A percentile compares a stretch with the other conserved stretches of the same genome.
Evolutionary conservation across 1,284 basidiomycete genomes (phyloP).

Genomic region (Ustilago nuda): DNA sequence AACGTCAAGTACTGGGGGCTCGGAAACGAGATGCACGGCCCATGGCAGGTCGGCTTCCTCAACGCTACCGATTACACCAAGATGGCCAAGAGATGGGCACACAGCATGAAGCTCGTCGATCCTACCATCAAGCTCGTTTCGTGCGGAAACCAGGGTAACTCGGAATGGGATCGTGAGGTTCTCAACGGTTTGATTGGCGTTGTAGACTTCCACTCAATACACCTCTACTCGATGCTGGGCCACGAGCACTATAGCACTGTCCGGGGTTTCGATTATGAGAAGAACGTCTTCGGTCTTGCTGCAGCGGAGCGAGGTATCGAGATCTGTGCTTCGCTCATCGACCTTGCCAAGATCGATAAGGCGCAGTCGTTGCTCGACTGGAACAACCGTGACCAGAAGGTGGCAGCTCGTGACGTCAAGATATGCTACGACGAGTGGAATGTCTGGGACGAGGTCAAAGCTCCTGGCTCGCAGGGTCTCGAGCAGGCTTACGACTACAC

Average conservation of each 20-base stretch:
- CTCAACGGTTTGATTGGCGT: slow-evolving; percentile 69
- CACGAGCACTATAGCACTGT: slow-evolving; percentile 52
- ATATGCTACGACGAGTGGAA: slow-evolving; percentile 76
- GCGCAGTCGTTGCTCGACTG: slow-evolving; percentile 37
- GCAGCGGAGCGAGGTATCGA: slow-evolving; percentile 71
- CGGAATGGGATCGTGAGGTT: slow-evolving; percentile 70
- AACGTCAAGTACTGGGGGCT: slow-evolving; percentile 72
- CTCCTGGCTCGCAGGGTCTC: slow-evolving; percentile 72
- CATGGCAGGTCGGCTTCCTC: slow-evolving; percentile 78
- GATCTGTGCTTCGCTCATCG: slow-evolving; percentile 70
- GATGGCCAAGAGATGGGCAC: slow-evolving; percentile 76
- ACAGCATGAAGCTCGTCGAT: slow-evolving; percentile 76
- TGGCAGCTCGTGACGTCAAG: slow-evolving; percentile 52
- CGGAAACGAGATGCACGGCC: slow-evolving; percentile 73
- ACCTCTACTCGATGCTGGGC: slow-evolving; percentile 61
- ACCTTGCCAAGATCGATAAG: slow-evolving; percentile 66
- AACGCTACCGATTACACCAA: slow-evolving; percentile 75
- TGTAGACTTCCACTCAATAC: slow-evolving; percentile 70
- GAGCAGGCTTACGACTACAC: slow-evolving; percentile 76
- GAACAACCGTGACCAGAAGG: slow-evolving; percentile 42
- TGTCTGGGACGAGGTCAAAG: slow-evolving; percentile 73
- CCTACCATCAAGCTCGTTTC: slow-evolving; percentile 75
- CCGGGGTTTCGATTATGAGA: slow-evolving; percentile 72
- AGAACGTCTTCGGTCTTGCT: slow-evolving; percentile 71
- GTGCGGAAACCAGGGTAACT: slow-evolving; percentile 75